phyloP scores from a whole-genome alignment of 495 filamentous ascomycete species.

The Aspergillus haitiensis region DNA sequence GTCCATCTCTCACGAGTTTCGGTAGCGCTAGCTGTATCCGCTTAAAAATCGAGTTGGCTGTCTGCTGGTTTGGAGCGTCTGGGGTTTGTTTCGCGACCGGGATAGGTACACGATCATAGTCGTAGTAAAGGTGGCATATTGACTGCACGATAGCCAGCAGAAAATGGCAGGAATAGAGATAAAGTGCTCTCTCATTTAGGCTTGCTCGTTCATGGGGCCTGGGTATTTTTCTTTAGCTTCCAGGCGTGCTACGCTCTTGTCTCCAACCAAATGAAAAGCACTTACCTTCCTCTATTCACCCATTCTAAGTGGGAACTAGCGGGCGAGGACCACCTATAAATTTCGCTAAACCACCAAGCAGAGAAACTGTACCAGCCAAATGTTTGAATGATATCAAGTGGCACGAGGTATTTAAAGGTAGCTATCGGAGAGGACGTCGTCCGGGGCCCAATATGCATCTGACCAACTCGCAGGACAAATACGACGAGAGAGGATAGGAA shows the following conservation, averaged over 20 bases:
- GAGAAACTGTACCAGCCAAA: slow-evolving; percentile 72
- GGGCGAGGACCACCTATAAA: slow-evolving; percentile 78
- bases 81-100: slow-evolving; percentile 42
- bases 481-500: slow-evolving; percentile 66
- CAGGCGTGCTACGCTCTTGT: not conserved
- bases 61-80: slow-evolving; percentile 39
- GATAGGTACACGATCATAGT: slow-evolving; percentile 70
- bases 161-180: slow-evolving; percentile 69
- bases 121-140: slow-evolving; percentile 64
- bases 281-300: slow-evolving; percentile 65
- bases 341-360: slow-evolving; percentile 74
- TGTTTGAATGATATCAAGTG: slow-evolving; percentile 63
- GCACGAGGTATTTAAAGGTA: slow-evolving; percentile 57
- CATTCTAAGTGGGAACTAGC: slow-evolving; percentile 64
- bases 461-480: slow-evolving; percentile 81
- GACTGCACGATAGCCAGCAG: slow-evolving; percentile 69
- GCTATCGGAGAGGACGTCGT: slow-evolving; percentile 66
- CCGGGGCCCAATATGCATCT: slow-evolving; percentile 70
- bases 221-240: slow-evolving; percentile 16
- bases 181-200: slow-evolving; percentile 87
- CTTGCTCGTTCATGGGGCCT: slow-evolving; percentile 66
- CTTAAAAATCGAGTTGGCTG: slow-evolving; percentile 36
- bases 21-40: slow-evolving; percentile 33
- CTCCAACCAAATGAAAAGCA: slow-evolving; percentile 7
- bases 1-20: slow-evolving; percentile 28